Percentiles rank a stretch among this genome's conserved stretches.
These are phyloP conservation scores for Thozetella sp. DNA, from an alignment of 495 filamentous ascomycete genomes.

Conservation along the genomic window DNA sequence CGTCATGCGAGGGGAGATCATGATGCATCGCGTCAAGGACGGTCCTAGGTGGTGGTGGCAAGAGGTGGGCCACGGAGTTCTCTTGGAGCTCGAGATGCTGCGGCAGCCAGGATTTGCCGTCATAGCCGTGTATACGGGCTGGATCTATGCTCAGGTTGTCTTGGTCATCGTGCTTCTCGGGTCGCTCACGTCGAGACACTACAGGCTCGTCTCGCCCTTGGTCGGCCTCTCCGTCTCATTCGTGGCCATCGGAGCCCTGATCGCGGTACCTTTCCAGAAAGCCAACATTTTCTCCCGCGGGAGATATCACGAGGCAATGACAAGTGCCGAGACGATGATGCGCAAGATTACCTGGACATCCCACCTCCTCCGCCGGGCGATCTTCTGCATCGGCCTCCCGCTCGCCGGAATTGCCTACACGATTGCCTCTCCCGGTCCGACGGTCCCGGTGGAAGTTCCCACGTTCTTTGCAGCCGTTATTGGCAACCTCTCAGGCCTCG, in stretches of 20 bases:
- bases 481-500: constrained; percentile 69
- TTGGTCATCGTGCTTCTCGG: constrained; percentile 72
- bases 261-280: constrained; percentile 71
- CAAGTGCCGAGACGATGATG: constrained; percentile 56
- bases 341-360: constrained; percentile 63
- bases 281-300: constrained; percentile 66
- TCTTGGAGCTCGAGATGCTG: constrained; percentile 66
- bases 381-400: constrained; percentile 67
- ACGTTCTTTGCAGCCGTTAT: constrained; percentile 67
- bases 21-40: constrained; percentile 68
- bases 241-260: constrained; percentile 65
- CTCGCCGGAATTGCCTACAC: constrained; percentile 67
- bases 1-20: constrained; percentile 72
- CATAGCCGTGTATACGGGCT: constrained; percentile 71
- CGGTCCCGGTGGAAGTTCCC: constrained; percentile 59
- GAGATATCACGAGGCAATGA: constrained; percentile 55
- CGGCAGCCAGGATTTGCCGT: constrained; percentile 70
- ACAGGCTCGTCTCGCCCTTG: constrained; percentile 59
- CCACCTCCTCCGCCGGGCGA: constrained; percentile 65
- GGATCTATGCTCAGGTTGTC: constrained; percentile 75
- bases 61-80: constrained; percentile 71
- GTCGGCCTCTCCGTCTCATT: constrained; percentile 65
- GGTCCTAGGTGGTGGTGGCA: constrained; percentile 75
- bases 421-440: constrained; percentile 58
- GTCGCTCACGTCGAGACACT: constrained; percentile 63